Evolutionary conservation across 2,329 filamentous ascomycete species (phyloP).

Genomic region (Calonectria hongkongensis): DNA sequence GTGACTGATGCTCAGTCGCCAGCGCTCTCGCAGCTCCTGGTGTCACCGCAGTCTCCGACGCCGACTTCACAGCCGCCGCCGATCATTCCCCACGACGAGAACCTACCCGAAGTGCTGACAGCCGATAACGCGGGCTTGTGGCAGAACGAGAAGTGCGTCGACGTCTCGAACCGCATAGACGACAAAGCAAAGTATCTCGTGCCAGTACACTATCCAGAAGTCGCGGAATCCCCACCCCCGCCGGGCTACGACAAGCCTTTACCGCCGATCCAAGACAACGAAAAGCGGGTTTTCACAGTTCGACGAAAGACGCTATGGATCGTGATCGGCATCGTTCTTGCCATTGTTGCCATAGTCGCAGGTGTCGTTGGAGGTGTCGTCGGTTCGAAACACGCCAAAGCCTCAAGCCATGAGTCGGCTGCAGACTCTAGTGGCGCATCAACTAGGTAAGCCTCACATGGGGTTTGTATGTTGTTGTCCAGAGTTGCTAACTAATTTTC

Average conservation of each 20-base stretch:
- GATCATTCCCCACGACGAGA: not conserved
- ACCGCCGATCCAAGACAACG: not conserved
- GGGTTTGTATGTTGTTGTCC: no score
- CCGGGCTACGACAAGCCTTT: conserved; percentile 15
- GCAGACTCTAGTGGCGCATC: conserved; percentile 8
- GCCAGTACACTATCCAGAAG: not conserved
- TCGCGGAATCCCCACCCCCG: not conserved
- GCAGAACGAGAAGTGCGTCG: conserved; percentile 12
- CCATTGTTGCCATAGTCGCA: not conserved
- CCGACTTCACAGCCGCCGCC: not conserved
- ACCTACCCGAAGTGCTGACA: conserved; percentile 18
- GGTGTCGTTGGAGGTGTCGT: conserved; percentile 16
- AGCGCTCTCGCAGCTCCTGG: no score
- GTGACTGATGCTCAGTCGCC: no score
- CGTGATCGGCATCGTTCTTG: not conserved
- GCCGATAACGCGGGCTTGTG: not conserved
- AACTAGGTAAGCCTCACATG: not conserved
- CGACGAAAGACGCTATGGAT: conserved; percentile 18
- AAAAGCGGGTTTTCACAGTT: not conserved
- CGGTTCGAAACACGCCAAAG: not conserved
- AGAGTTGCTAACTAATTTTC: not conserved
- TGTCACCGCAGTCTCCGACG: no score
- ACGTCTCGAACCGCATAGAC: not conserved
- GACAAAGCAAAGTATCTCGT: conserved; percentile 17
- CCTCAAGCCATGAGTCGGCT: not conserved